Conservation (phyloP, 2,329 filamentous ascomycete species). For the Neofusicoccum sp. region DNA sequence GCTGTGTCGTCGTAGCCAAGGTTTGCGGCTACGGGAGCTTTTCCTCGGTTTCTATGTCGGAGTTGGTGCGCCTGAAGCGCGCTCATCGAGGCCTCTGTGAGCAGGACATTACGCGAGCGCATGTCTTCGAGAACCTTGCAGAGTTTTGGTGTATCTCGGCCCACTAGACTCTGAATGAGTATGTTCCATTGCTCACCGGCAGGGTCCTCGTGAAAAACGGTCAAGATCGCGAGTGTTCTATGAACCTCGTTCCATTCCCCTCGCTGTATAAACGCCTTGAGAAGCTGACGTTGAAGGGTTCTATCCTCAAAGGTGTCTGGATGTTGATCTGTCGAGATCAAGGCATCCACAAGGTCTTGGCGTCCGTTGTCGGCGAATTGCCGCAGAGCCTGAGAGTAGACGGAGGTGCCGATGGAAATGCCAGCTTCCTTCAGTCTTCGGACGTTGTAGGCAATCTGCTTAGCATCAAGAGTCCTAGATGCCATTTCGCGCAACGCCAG, state of each 20-base stretch:
- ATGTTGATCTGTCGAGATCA: slow-evolving; percentile 65
- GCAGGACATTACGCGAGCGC: slow-evolving; percentile 44
- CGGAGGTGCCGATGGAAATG: slow-evolving; percentile 64
- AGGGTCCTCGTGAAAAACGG: slow-evolving; percentile 43
- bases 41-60: background rate
- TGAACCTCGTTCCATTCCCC: slow-evolving; percentile 57
- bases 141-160: slow-evolving; percentile 32
- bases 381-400: slow-evolving; percentile 67
- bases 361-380: slow-evolving; percentile 64
- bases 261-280: slow-evolving; percentile 55
- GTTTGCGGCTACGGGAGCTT: slow-evolving; percentile 1
- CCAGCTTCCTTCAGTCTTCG: slow-evolving; percentile 62
- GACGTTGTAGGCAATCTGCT: slow-evolving; percentile 62
- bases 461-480: slow-evolving; percentile 60
- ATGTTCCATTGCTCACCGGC: slow-evolving; percentile 50
- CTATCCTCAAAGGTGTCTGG: slow-evolving; percentile 64
- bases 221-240: slow-evolving; percentile 58
- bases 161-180: slow-evolving; percentile 39
- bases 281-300: slow-evolving; percentile 56
- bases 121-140: slow-evolving; percentile 52
- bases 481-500: slow-evolving; percentile 77
- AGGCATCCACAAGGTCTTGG: slow-evolving; percentile 53
- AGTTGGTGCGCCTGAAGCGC: slow-evolving; percentile 41
- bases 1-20: slow-evolving; percentile 37
- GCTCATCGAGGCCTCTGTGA: slow-evolving; percentile 49